Percentiles rank a stretch among this genome's conserved stretches.
phyloP scores from a whole-genome alignment of 345 rosid genomes.

The Combretum micranthum region DNA sequence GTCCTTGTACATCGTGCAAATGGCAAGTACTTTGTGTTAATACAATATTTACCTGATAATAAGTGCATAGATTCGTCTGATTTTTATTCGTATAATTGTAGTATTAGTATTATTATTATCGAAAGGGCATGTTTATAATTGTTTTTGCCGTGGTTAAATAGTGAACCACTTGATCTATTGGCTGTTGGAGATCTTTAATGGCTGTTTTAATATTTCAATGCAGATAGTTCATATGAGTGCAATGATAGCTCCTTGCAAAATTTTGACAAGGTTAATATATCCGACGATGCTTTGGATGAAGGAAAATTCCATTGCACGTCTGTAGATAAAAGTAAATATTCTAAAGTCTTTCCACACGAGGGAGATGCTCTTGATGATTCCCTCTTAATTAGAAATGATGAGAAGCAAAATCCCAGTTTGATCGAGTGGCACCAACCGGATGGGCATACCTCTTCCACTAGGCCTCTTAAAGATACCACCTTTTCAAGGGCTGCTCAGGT shows the following conservation, averaged over 20 bases:
- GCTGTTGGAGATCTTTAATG: background rate
- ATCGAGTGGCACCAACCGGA: constrained; percentile 21
- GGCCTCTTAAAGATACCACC: constrained; percentile 27
- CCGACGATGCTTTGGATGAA: constrained; percentile 13
- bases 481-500: constrained; percentile 67
- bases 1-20: too few species aligned
- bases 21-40: too few species aligned
- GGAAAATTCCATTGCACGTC: constrained; percentile 21
- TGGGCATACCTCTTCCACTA: constrained; percentile 21
- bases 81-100: too few species aligned
- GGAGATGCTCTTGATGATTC: constrained; percentile 23
- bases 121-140: too few species aligned
- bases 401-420: constrained; percentile 20
- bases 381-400: constrained; percentile 18
- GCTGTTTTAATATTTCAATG: constrained; percentile 5
- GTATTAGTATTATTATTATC: too few species aligned
- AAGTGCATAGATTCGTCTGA: too few species aligned
- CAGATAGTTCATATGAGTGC: constrained; percentile 22
- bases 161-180: background rate
- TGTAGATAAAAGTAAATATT: constrained; percentile 26
- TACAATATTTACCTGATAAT: too few species aligned
- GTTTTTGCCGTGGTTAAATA: too few species aligned
- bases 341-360: constrained; percentile 33
- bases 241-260: constrained; percentile 22
- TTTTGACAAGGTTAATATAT: constrained; percentile 24